Evolutionary conservation across 768 basidiomycete species (phyloP).

Genomic region (Suillus placidus): DNA sequence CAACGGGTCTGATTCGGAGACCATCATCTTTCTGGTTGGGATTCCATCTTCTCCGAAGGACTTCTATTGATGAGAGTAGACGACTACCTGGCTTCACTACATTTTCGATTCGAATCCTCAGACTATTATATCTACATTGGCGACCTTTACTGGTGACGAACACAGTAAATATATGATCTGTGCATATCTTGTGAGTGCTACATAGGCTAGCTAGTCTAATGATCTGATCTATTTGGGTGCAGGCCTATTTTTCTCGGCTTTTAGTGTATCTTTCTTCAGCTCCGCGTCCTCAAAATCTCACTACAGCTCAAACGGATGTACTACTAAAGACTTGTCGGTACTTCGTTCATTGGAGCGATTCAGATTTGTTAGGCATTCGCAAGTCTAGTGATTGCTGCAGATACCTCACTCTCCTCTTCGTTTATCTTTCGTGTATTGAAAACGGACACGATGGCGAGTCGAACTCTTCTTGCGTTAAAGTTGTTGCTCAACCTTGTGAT

Average conservation of each 20-base stretch:
- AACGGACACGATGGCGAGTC: constrained; percentile 23
- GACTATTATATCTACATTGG: neutral
- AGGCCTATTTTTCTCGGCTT: constrained; percentile 28
- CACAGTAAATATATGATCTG: constrained; percentile 2
- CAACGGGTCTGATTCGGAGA: constrained; percentile 50
- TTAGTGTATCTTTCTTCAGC: constrained; percentile 21
- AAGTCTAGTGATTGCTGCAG: constrained; percentile 34
- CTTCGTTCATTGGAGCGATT: constrained; percentile 27
- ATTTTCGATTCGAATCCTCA: neutral
- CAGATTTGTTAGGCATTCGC: constrained; percentile 28
- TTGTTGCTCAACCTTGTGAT: neutral
- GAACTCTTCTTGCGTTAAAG: neutral
- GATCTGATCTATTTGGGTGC: neutral
- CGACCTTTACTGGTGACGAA: neutral
- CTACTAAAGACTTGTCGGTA: constrained; percentile 23
- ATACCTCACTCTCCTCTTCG: constrained; percentile 30
- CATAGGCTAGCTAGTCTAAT: too few relatives aligned
- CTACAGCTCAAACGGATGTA: constrained; percentile 21
- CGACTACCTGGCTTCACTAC: constrained; percentile 55
- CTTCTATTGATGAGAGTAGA: constrained; percentile 38
- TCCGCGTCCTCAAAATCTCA: constrained; percentile 16
- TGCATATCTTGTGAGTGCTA: constrained; percentile 6
- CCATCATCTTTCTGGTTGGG: constrained; percentile 52
- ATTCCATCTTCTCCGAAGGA: neutral
- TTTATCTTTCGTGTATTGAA: constrained; percentile 24